Conservation (phyloP, 2,329 filamentous ascomycete species). For the Phyllosticta capitalensis region DNA sequence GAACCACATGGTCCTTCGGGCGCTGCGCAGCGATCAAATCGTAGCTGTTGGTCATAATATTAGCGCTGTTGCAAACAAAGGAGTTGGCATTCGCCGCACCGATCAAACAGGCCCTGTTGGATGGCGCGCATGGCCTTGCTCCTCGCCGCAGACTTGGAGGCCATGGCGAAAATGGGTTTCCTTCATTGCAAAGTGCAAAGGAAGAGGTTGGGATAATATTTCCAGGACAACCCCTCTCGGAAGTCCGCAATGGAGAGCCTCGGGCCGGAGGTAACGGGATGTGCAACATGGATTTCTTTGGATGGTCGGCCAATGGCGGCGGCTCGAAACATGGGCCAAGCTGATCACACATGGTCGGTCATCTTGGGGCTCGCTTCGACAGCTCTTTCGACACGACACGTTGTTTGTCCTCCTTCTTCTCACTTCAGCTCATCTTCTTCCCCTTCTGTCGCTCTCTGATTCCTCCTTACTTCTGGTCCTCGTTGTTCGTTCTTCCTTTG, state of each 20-base stretch:
- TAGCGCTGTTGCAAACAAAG: not conserved
- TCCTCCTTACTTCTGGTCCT: not conserved
- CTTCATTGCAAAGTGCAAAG: not conserved
- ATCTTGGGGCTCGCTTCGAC: not conserved
- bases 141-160: constrained; percentile 16
- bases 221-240: not conserved
- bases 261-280: constrained; percentile 1
- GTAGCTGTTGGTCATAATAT: constrained; percentile 17
- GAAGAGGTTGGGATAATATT: not conserved
- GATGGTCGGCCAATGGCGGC: not conserved
- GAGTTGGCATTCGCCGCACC: constrained; percentile 6
- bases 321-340: not conserved
- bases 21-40: constrained; percentile 22
- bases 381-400: not conserved
- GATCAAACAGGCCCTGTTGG: constrained; percentile 25
- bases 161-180: constrained; percentile 16
- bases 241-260: constrained; percentile 5
- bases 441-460: not conserved
- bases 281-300: not conserved
- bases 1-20: constrained; percentile 24
- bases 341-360: not conserved
- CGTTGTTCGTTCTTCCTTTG: not conserved
- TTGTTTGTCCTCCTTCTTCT: not conserved
- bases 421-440: not conserved
- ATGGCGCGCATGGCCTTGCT: constrained; percentile 28